Evolutionary conservation across 2,329 filamentous ascomycete genomes (phyloP).

Genomic region (Drechslerella stenobrocha): DNA sequence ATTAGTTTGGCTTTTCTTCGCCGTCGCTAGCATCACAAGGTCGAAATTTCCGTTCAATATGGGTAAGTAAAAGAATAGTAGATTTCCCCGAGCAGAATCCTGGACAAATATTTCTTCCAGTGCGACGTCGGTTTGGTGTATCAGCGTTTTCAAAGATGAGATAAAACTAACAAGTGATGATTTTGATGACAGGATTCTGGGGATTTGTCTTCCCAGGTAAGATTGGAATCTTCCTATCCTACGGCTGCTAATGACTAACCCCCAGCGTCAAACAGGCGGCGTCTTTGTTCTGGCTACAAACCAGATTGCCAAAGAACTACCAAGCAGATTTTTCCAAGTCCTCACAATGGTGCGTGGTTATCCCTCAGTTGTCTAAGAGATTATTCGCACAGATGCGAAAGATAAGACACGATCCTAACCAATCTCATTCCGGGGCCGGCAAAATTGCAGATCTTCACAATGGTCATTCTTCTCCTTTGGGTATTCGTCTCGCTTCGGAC

Average conservation of each 20-base stretch:
- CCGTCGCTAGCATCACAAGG: constrained; percentile 59
- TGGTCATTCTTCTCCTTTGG: constrained; percentile 63
- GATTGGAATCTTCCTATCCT: constrained; percentile 6
- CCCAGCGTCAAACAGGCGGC: constrained; percentile 54
- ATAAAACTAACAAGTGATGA: constrained; percentile 19
- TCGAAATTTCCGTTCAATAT: constrained; percentile 64
- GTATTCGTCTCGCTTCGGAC: constrained; percentile 61
- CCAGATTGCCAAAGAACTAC: constrained; percentile 60
- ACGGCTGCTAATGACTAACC: constrained; percentile 7
- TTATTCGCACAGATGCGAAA: too few species aligned
- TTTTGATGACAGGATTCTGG: constrained; percentile 30
- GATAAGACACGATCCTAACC: neutral
- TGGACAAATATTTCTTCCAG: neutral
- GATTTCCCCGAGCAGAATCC: constrained; percentile 51
- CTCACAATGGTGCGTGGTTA: constrained; percentile 60
- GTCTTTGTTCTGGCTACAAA: constrained; percentile 62
- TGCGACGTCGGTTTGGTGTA: neutral
- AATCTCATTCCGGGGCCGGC: neutral
- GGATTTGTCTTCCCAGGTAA: constrained; percentile 48
- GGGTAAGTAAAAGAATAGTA: constrained; percentile 68
- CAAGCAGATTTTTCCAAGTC: constrained; percentile 63
- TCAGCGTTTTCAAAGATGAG: neutral
- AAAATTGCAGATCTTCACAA: constrained; percentile 58
- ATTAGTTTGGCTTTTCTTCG: constrained; percentile 62
- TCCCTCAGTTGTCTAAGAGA: too few species aligned